Conservation (phyloP, 352 stramenopile species). For the Globisporangium cederbergense region DNA sequence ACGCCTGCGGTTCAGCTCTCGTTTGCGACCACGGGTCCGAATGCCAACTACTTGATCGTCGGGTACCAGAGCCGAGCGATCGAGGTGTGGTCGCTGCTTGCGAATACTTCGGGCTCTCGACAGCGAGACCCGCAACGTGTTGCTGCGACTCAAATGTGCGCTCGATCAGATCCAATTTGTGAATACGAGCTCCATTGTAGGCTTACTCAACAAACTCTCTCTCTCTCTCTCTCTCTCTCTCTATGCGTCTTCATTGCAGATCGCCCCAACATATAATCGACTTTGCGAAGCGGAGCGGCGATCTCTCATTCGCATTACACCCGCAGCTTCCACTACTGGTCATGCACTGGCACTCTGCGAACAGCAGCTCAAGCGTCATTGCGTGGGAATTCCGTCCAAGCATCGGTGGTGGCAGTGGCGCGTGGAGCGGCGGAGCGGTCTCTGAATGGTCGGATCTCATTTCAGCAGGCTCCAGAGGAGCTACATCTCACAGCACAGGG, state of each 20-base stretch:
- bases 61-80: constrained; percentile 56
- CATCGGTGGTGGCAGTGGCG: constrained; percentile 21
- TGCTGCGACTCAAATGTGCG: constrained; percentile 30
- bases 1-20: constrained; percentile 43
- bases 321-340: constrained; percentile 37
- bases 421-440: constrained; percentile 23
- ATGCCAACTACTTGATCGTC: constrained; percentile 32
- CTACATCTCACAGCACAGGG: neutral
- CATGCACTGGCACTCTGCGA: constrained; percentile 35
- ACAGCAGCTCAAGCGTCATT: constrained; percentile 12
- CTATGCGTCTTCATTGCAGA: constrained; percentile 15
- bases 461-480: neutral
- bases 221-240: constrained; percentile 3
- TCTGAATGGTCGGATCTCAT: constrained; percentile 22
- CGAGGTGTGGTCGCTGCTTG: constrained; percentile 44
- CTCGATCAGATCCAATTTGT: neutral
- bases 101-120: constrained; percentile 4
- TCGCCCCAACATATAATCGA: constrained; percentile 38
- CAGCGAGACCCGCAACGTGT: constrained; percentile 29
- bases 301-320: constrained; percentile 44
- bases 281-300: constrained; percentile 48
- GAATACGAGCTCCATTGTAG: neutral
- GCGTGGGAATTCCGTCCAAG: constrained; percentile 22
- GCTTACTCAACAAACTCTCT: neutral
- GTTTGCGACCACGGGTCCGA: constrained; percentile 26